Evolutionary conservation across 305 asterid genomes (phyloP).

Genomic region (Ilex paraguariensis): DNA sequence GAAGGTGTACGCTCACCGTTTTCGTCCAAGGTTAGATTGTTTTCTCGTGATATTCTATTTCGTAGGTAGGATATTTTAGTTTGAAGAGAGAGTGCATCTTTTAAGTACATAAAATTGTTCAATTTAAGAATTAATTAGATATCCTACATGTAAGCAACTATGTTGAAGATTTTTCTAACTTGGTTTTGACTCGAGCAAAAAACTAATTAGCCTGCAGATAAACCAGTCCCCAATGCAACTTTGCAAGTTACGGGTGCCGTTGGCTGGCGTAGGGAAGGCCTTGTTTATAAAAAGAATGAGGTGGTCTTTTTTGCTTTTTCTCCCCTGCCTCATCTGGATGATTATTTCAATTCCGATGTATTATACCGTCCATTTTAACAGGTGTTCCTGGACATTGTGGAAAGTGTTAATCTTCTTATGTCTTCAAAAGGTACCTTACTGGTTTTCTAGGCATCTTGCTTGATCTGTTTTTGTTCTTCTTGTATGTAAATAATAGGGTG

Average conservation of each 20-base stretch:
- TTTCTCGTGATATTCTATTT: constrained; percentile 13
- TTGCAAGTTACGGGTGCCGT: constrained; percentile 99
- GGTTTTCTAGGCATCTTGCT: constrained; percentile 4
- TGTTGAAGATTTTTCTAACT: constrained; percentile 12
- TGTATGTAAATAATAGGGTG: constrained; percentile 13
- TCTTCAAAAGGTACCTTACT: constrained; percentile 77
- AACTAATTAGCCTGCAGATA: constrained; percentile 68
- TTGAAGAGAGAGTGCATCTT: background rate
- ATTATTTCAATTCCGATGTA: constrained; percentile 10
- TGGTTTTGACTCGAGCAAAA: constrained; percentile 9
- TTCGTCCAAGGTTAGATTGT: constrained; percentile 79
- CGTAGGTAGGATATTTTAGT: constrained; percentile 13
- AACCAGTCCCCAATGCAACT: constrained; percentile 97
- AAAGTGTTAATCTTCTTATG: constrained; percentile 98
- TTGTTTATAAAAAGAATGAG: constrained; percentile 94
- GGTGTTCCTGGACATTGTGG: constrained; percentile 99
- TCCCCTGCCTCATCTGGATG: constrained; percentile 4
- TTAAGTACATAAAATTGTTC: too few relatives aligned
- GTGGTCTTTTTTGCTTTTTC: constrained; percentile 29
- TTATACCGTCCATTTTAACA: constrained; percentile 24
- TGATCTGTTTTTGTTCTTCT: constrained; percentile 1
- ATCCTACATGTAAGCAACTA: too few relatives aligned
- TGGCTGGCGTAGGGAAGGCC: constrained; percentile 99
- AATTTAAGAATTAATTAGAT: too few relatives aligned
- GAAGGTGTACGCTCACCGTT: constrained; percentile 99